These are phyloP conservation scores for Sphaerulina populicola DNA, from an alignment of 2,329 filamentous ascomycete genomes.

Conservation along the genomic window DNA sequence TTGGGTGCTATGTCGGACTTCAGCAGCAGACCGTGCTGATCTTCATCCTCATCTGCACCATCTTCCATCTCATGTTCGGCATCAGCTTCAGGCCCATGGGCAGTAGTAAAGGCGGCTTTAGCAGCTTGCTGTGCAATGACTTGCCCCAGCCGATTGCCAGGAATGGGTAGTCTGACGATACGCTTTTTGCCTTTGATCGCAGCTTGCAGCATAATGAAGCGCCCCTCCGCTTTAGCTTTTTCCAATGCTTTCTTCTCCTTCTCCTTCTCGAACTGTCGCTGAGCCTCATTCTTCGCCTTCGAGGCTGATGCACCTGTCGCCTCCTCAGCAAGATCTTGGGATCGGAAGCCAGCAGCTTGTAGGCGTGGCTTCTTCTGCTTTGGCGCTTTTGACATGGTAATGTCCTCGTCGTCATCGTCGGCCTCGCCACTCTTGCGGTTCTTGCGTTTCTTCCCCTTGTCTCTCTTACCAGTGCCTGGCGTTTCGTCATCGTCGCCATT, in stretches of 20 bases:
- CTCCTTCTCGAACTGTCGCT: constrained; percentile 42
- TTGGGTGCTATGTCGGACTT: constrained; percentile 31
- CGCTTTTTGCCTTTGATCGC: constrained; percentile 40
- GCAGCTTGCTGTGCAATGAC: constrained; percentile 31
- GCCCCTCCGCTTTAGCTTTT: constrained; percentile 37
- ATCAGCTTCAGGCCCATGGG: constrained; percentile 23
- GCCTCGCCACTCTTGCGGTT: constrained; percentile 18
- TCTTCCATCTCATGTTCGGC: constrained; percentile 27
- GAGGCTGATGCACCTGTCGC: constrained; percentile 19
- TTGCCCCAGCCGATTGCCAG: constrained; percentile 32
- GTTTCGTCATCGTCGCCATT: constrained; percentile 23
- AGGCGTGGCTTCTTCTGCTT: constrained; percentile 31
- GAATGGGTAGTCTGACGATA: constrained; percentile 37
- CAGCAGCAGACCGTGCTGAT: constrained; percentile 23
- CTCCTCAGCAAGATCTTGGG: constrained; percentile 27
- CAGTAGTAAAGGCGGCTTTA: constrained; percentile 20
- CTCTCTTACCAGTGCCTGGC: background rate
- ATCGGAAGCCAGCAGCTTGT: constrained; percentile 29
- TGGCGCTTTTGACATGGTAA: constrained; percentile 32
- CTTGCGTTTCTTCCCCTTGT: constrained; percentile 22
- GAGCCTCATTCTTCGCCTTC: constrained; percentile 37
- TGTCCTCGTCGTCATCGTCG: constrained; percentile 29
- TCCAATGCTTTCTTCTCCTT: constrained; percentile 37
- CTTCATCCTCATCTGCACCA: constrained; percentile 14
- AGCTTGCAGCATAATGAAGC: constrained; percentile 41